Conservation (phyloP, 345 rosid genomes). For the Salix dunnii region DNA sequence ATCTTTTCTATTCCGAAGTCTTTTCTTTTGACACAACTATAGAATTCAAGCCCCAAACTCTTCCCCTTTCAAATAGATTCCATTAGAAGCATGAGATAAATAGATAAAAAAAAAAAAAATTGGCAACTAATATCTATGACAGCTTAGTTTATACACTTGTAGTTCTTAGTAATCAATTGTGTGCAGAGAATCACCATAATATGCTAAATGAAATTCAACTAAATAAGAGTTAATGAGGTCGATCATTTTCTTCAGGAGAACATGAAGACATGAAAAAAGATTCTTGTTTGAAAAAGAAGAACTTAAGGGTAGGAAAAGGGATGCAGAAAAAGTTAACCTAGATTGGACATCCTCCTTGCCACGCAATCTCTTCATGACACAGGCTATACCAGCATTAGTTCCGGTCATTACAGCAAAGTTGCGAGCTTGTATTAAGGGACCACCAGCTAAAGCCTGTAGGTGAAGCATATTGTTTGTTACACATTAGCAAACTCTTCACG, state of each 20-base stretch:
- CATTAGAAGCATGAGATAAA: not conserved
- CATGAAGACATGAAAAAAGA: not conserved
- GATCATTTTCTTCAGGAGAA: not conserved
- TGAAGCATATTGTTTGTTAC: not conserved
- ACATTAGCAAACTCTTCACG: too few relatives aligned
- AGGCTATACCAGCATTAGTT: slow-evolving; percentile 84
- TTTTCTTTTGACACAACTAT: not conserved
- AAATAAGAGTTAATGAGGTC: too few relatives aligned
- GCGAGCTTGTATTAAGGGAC: slow-evolving; percentile 92
- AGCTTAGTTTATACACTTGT: too few relatives aligned
- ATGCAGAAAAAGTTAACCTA: slow-evolving; percentile 41
- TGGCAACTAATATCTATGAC: too few relatives aligned
- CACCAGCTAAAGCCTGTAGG: slow-evolving; percentile 75
- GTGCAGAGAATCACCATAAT: too few relatives aligned
- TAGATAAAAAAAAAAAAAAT: too few relatives aligned
- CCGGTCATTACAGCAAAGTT: slow-evolving; percentile 93
- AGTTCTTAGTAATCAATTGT: too few relatives aligned
- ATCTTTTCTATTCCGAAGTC: not conserved
- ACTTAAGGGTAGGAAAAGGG: not conserved
- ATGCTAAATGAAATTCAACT: too few relatives aligned
- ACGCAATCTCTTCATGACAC: slow-evolving; percentile 80
- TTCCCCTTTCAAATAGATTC: not conserved
- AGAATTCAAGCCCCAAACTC: not conserved
- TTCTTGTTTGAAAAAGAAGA: not conserved
- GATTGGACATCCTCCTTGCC: slow-evolving; percentile 94